Conservation (phyloP, 208 protist species). For the Wallacemonas sp. region DNA sequence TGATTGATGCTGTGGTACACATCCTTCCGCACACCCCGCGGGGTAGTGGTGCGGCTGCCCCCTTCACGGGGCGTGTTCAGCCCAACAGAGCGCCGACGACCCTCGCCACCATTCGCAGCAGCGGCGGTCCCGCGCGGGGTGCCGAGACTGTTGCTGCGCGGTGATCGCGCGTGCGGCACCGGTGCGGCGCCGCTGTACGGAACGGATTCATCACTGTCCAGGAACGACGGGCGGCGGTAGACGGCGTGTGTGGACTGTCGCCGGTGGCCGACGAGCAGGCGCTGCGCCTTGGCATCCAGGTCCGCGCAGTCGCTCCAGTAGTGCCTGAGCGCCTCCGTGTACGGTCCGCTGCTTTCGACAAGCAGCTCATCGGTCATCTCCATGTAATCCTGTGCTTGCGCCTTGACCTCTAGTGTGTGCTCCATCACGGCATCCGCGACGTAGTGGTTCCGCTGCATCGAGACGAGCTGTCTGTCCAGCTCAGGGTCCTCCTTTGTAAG, state of each 20-base stretch:
- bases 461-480: conserved; percentile 32
- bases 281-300: conserved; percentile 37
- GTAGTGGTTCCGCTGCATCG: conserved; percentile 46
- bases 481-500: conserved; percentile 48
- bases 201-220: conserved; percentile 8
- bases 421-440: conserved; percentile 33
- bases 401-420: conserved; percentile 42
- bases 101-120: too few relatives aligned
- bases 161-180: conserved; percentile 14
- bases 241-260: conserved; percentile 2
- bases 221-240: conserved; percentile 7
- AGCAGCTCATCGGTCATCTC: conserved; percentile 47
- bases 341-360: conserved; percentile 27
- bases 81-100: background rate
- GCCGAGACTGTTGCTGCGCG: conserved; percentile 4
- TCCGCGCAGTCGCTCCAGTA: conserved; percentile 61
- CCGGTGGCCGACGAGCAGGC: conserved; percentile 9
- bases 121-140: background rate
- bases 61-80: background rate
- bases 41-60: background rate
- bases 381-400: conserved; percentile 50
- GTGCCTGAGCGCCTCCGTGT: conserved; percentile 39
- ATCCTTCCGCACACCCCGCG: background rate
- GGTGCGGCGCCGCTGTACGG: conserved; percentile 21
- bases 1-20: conserved; percentile 14